A percentile compares a stretch with the other conserved stretches of the same genome.
phyloP scores from a whole-genome alignment of 2,329 filamentous ascomycete species.

The Xylariaceae sp. region DNA sequence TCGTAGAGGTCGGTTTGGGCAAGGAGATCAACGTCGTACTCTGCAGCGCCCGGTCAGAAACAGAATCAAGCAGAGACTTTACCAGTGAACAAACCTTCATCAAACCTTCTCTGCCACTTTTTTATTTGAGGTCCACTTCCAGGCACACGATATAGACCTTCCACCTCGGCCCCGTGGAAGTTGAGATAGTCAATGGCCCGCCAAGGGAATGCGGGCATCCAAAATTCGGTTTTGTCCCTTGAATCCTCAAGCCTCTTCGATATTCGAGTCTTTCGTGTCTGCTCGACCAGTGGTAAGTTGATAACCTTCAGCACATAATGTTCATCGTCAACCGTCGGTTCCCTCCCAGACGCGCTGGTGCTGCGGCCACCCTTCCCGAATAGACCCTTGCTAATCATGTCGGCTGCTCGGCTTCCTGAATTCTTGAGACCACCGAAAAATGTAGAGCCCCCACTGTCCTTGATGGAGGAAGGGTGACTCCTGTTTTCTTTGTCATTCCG shows the following conservation, averaged over 20 bases:
- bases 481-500: slow-evolving; percentile 44
- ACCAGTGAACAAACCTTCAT: slow-evolving; percentile 56
- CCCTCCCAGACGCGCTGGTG: slow-evolving; percentile 63
- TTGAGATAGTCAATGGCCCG: slow-evolving; percentile 94
- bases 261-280: slow-evolving; percentile 85
- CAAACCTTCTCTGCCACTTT: slow-evolving; percentile 88
- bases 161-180: slow-evolving; percentile 88
- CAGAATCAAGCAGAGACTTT: background rate
- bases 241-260: slow-evolving; percentile 84
- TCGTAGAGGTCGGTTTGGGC: slow-evolving; percentile 84
- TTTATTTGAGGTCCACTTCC: slow-evolving; percentile 87
- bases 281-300: slow-evolving; percentile 78
- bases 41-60: slow-evolving; percentile 39
- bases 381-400: slow-evolving; percentile 75
- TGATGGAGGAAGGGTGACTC: slow-evolving; percentile 49
- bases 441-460: slow-evolving; percentile 55
- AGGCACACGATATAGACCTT: slow-evolving; percentile 87
- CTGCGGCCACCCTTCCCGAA: slow-evolving; percentile 73
- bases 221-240: slow-evolving; percentile 93
- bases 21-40: slow-evolving; percentile 85
- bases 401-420: slow-evolving; percentile 68
- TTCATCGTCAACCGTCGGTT: slow-evolving; percentile 66
- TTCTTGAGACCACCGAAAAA: slow-evolving; percentile 71
- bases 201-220: slow-evolving; percentile 97
- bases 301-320: slow-evolving; percentile 82